Base-by-base conservation (phyloP, 176 grass and related monocot species). In the Raddia distichophylla region DNA sequence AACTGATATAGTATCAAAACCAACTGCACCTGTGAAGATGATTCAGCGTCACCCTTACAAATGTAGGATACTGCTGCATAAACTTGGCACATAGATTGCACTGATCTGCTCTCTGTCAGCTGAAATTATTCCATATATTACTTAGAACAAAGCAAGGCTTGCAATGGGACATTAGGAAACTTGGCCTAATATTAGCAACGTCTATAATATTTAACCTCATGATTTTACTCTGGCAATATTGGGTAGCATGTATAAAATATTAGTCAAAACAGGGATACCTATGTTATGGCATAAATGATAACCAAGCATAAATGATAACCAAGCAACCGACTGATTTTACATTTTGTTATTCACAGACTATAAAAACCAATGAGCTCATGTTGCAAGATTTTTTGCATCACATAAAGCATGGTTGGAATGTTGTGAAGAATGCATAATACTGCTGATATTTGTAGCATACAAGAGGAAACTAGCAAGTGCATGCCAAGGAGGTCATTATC, bases 41-140 rank as follows among this genome's bases (percentile, higher is more conserved):
- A 94, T 67, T 98, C 95, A 17, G 92, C 90, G n/a, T 95, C 90
- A 76, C 92, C 95, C 82, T 82, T 89, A 79, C 95, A 98, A 19
- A 98, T 86, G 81, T 89, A 87, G 71, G 95, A 98, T 51, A 98
- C 95, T 74, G 95, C 92, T 63, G 95, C 88, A 89, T 98, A 98
- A 59, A 93, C 90, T 90, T 98, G 83, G 79, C 92, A 98, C 90
- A 98, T 94, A 17, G 95, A 94, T 94, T 94, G 95, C 81, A 87
- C 91, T 54, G 92, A 98, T 89, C 82, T 94, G 78, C 76, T 91
- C 71, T 98, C 95, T 42, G 95, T 91, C 72, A 94, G 91, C 95
- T 98, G 88, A 80, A 73, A 89, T 52, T 55, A 84, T 75, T 53
- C 64, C 52, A 76, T 54, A 57, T 57, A 20, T 48, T 50, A 13